These are phyloP conservation scores for Aphanomyces invadans DNA, from an alignment of 352 stramenopile genomes.

Conservation along the genomic window DNA sequence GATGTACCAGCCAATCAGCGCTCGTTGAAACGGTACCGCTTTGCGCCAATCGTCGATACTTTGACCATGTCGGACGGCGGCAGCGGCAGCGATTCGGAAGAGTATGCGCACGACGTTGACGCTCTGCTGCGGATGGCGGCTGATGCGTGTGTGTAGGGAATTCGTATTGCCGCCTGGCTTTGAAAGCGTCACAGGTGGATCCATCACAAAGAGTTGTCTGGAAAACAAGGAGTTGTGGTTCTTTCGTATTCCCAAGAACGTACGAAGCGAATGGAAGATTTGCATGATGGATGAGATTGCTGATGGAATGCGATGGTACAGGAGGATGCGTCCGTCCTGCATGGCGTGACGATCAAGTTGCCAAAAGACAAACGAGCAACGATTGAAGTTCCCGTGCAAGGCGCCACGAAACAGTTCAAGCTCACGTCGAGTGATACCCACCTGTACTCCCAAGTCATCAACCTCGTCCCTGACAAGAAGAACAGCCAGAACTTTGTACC, in stretches of 20 bases:
- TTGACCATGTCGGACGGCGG: conserved; percentile 19
- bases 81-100: conserved; percentile 16
- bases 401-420: conserved; percentile 4
- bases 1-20: neutral
- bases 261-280: conserved; percentile 6
- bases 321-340: conserved; percentile 16
- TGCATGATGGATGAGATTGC: neutral
- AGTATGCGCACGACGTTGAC: conserved; percentile 10
- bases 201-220: conserved; percentile 3
- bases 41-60: conserved; percentile 19
- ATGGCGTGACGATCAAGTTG: conserved; percentile 21
- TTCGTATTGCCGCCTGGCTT: conserved; percentile 24
- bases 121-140: too few relatives aligned
- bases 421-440: conserved; percentile 7
- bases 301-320: too few relatives aligned
- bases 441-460: conserved; percentile 11
- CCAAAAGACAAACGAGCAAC: conserved; percentile 17
- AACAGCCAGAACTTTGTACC: conserved; percentile 21
- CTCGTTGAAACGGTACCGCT: neutral
- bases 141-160: conserved; percentile 19
- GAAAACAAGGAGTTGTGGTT: conserved; percentile 34
- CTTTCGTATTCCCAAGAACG: conserved; percentile 42
- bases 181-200: conserved; percentile 9
- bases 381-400: conserved; percentile 14
- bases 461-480: conserved; percentile 17